These are phyloP conservation scores for California macrophylla DNA, from an alignment of 441 rosid genomes.

Conservation along the genomic window DNA sequence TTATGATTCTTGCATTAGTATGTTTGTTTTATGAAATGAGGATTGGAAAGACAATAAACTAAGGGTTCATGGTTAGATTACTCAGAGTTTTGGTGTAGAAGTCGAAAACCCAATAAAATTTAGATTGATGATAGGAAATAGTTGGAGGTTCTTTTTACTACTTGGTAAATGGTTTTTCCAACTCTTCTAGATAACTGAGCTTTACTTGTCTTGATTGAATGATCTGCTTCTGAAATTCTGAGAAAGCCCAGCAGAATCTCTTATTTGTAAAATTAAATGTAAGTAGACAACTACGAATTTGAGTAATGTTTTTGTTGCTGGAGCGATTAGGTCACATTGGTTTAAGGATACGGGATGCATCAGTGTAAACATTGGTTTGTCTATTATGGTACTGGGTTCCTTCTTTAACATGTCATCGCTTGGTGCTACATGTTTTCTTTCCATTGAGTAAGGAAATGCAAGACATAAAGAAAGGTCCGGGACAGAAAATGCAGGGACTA, in stretches of 20 bases:
- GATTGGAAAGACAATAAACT: not conserved
- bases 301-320: not conserved
- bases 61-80: not conserved
- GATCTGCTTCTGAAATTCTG: not conserved
- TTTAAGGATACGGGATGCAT: not conserved
- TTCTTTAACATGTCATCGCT: not conserved
- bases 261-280: not conserved
- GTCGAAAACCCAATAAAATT: not conserved
- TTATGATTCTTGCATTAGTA: not conserved
- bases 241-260: not conserved
- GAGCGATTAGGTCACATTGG: not conserved
- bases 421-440: not conserved
- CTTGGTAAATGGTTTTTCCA: not conserved
- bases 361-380: not conserved
- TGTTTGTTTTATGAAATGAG: not conserved
- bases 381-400: not conserved
- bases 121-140: not conserved
- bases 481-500: not conserved
- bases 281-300: not conserved
- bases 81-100: not conserved
- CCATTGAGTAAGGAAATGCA: not conserved
- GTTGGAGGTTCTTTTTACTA: not conserved
- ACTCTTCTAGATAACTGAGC: not conserved
- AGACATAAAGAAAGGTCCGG: not conserved
- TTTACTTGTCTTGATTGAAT: not conserved